phyloP scores from a whole-genome alignment of 2,329 filamentous ascomycete species.

The Scedosporium dehoogii region DNA sequence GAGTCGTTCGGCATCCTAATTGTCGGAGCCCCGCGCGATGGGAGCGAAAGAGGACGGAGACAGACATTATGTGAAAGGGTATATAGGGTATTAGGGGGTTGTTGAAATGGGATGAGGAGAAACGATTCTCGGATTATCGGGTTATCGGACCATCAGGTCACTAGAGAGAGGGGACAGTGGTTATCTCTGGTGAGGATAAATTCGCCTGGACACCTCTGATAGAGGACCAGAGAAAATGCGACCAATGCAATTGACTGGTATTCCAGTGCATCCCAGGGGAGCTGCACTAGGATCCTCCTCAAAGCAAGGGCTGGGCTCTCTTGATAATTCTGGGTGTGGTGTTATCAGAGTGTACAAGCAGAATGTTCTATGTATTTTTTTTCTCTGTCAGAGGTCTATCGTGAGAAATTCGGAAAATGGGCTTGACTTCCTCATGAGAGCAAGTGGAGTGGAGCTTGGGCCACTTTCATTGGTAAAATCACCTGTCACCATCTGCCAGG shows the following conservation, averaged over 20 bases:
- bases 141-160: background rate
- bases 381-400: background rate
- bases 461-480: background rate
- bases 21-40: constrained; percentile 3
- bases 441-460: background rate
- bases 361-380: background rate
- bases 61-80: constrained; percentile 3
- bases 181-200: background rate
- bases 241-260: constrained; percentile 1
- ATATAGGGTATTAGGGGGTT: background rate
- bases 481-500: background rate
- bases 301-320: background rate
- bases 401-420: background rate
- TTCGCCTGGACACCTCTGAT: constrained; percentile 3
- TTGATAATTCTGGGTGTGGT: background rate
- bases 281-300: background rate
- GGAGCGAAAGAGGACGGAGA: constrained; percentile 2
- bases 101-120: background rate
- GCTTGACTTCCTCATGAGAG: background rate
- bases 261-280: constrained; percentile 5
- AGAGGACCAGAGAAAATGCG: constrained; percentile 1
- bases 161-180: background rate
- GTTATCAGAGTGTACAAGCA: background rate
- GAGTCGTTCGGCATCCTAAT: background rate
- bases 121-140: background rate